Percentiles rank a stretch among this genome's conserved stretches.
phyloP scores from a whole-genome alignment of 2,329 filamentous ascomycete species.

The Pseudogymnoascus sp. region DNA sequence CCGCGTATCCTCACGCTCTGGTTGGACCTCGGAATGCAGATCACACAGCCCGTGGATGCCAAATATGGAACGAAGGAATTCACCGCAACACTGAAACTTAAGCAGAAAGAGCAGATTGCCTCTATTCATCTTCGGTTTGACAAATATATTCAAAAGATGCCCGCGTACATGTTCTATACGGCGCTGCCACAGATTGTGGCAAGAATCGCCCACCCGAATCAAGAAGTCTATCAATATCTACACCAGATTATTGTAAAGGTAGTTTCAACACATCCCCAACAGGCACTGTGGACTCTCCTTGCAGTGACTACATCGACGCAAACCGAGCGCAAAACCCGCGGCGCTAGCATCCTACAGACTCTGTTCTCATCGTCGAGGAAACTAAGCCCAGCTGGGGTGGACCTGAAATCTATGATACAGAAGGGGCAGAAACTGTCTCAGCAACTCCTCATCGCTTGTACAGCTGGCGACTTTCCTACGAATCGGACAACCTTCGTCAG shows the following conservation, averaged over 20 bases:
- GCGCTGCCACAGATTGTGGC: slow-evolving; percentile 88
- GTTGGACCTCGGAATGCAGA: slow-evolving; percentile 79
- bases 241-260: slow-evolving; percentile 78
- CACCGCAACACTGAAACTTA: slow-evolving; percentile 45
- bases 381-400: slow-evolving; percentile 43
- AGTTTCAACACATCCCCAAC: slow-evolving; percentile 78
- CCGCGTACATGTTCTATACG: slow-evolving; percentile 72
- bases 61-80: slow-evolving; percentile 39
- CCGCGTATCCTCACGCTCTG: slow-evolving; percentile 89
- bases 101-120: slow-evolving; percentile 59
- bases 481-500: slow-evolving; percentile 64
- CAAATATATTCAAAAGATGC: slow-evolving; percentile 68
- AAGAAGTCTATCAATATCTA: slow-evolving; percentile 68
- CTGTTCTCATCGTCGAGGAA: slow-evolving; percentile 40
- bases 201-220: slow-evolving; percentile 83
- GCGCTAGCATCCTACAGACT: slow-evolving; percentile 44
- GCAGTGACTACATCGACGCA: slow-evolving; percentile 78
- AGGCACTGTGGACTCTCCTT: slow-evolving; percentile 85
- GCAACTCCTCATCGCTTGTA: slow-evolving; percentile 73
- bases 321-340: slow-evolving; percentile 54
- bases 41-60: slow-evolving; percentile 52
- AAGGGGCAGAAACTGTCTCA: slow-evolving; percentile 78
- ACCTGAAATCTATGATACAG: slow-evolving; percentile 64
- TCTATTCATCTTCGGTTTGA: slow-evolving; percentile 67
- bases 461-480: slow-evolving; percentile 64